A percentile compares a stretch with the other conserved stretches of the same genome.
phyloP scores from a whole-genome alignment of 2,329 filamentous ascomycete species.

The Fusarium sp. region DNA sequence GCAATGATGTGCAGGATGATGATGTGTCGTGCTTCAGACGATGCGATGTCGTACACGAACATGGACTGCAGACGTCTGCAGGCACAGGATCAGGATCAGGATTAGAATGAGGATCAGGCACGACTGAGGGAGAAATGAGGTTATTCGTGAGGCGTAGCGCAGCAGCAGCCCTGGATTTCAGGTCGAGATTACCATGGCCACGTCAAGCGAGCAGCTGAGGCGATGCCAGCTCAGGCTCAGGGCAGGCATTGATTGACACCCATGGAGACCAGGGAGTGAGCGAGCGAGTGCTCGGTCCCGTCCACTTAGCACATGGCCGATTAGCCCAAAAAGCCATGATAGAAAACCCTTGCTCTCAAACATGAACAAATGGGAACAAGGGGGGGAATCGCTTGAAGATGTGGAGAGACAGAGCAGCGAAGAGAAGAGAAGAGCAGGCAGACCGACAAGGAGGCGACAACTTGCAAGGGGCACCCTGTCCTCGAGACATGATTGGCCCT shows the following conservation, averaged over 20 bases:
- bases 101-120: conserved; percentile 6
- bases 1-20: conserved; percentile 40
- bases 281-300: not conserved
- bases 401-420: not conserved
- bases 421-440: not conserved
- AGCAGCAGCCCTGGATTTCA: conserved; percentile 1
- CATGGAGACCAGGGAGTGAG: not conserved
- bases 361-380: conserved; percentile 6
- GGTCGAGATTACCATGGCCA: conserved; percentile 28
- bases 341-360: not conserved
- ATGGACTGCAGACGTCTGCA: conserved; percentile 26
- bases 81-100: conserved; percentile 21
- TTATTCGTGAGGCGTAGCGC: conserved; percentile 16
- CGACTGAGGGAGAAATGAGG: conserved; percentile 4
- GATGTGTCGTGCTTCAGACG: conserved; percentile 35
- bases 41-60: conserved; percentile 35
- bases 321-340: conserved; percentile 2
- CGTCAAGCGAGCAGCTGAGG: conserved; percentile 28
- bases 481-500: not conserved
- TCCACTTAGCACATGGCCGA: not conserved
- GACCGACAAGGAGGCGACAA: not conserved
- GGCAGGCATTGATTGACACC: not conserved
- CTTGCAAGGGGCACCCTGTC: not conserved
- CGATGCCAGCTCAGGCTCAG: conserved; percentile 14
- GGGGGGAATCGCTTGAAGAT: conserved; percentile 6